Evolutionary conservation across 164 flowering plant species (phyloP).

Genomic region (Santalum album): DNA sequence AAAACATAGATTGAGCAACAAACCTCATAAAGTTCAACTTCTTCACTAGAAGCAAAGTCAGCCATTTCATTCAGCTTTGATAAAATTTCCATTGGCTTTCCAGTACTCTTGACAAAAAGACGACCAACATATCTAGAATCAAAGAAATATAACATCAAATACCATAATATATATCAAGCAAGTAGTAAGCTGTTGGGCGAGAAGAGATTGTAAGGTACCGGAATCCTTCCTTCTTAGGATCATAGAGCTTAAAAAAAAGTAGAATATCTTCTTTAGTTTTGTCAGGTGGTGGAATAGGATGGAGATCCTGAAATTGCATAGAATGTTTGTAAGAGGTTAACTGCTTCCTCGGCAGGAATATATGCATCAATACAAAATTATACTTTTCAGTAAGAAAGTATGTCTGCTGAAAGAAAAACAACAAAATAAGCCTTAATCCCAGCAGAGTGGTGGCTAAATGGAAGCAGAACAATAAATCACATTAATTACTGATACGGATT

Average conservation of each 20-base stretch:
- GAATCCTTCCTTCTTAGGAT: slow-evolving; percentile 75
- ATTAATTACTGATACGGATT: no score
- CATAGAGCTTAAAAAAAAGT: slow-evolving; percentile 92
- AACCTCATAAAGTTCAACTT: slow-evolving; percentile 94
- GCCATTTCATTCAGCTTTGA: slow-evolving; percentile 82
- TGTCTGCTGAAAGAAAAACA: no score
- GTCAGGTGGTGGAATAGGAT: slow-evolving; percentile 67
- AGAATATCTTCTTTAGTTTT: slow-evolving; percentile 81
- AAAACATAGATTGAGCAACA: slow-evolving; percentile 2
- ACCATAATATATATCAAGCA: not conserved
- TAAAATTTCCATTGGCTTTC: slow-evolving; percentile 71
- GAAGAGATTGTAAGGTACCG: slow-evolving; percentile 28
- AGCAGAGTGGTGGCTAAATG: no score
- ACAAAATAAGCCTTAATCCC: no score
- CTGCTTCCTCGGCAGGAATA: not conserved
- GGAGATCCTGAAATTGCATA: slow-evolving; percentile 45
- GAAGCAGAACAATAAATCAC: no score
- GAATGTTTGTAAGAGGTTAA: not conserved
- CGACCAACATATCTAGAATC: slow-evolving; percentile 78
- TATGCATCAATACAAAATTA: not conserved
- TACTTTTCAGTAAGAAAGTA: no score
- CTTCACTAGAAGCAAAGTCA: slow-evolving; percentile 77
- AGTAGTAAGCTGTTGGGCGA: no score
- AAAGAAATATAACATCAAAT: slow-evolving; percentile 6
- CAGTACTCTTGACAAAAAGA: slow-evolving; percentile 70